These are phyloP conservation scores for Neurospora sp. DNA, from an alignment of 495 filamentous ascomycete species.

Conservation along the genomic window DNA sequence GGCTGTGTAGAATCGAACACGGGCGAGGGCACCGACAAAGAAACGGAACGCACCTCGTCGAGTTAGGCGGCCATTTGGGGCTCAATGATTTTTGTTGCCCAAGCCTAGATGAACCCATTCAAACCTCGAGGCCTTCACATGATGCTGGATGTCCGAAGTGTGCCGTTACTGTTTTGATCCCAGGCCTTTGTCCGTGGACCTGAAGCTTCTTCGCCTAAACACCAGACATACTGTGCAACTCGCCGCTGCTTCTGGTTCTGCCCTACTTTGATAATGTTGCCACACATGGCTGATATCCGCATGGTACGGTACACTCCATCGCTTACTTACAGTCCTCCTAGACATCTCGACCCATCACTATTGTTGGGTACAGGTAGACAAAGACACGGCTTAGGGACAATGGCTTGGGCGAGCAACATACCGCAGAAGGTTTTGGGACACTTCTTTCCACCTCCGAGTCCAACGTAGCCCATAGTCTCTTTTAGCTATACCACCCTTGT, in stretches of 20 bases:
- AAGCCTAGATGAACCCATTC: not conserved
- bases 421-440: not conserved
- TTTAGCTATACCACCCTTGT: slow-evolving; percentile 68
- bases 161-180: not conserved
- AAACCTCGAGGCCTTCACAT: not conserved
- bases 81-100: not conserved
- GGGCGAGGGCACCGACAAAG: not conserved
- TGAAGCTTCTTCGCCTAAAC: not conserved
- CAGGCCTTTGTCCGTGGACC: not conserved
- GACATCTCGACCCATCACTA: not conserved
- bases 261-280: not conserved
- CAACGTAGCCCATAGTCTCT: not conserved
- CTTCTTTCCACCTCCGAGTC: not conserved
- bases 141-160: not conserved
- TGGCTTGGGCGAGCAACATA: not conserved
- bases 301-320: not conserved
- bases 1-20: not conserved
- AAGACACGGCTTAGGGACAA: not conserved
- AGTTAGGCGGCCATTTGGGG: not conserved
- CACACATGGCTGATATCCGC: not conserved
- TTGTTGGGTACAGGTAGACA: not conserved
- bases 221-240: not conserved
- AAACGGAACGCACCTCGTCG: not conserved
- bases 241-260: not conserved
- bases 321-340: not conserved